Conservation (phyloP, 2,329 filamentous ascomycete genomes). For the Penicillium verrucosum region DNA sequence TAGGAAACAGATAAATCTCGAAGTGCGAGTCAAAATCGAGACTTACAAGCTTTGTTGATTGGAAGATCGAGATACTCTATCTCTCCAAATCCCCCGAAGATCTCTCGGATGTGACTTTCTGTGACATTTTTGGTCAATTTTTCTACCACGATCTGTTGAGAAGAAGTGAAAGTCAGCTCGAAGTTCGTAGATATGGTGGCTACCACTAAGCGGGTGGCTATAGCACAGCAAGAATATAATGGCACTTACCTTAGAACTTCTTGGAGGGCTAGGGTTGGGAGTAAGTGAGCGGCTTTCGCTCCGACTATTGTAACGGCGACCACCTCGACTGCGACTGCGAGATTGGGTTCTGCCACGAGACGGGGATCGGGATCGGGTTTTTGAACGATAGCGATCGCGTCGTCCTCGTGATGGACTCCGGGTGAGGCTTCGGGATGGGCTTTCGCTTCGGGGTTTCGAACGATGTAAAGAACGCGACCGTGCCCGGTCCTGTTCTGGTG, state of each 20-base stretch:
- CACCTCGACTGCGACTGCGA: constrained; percentile 41
- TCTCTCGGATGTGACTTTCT: constrained; percentile 81
- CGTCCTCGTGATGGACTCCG: constrained; percentile 28
- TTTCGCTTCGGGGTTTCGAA: constrained; percentile 36
- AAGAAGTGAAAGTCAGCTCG: not conserved
- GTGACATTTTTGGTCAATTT: constrained; percentile 94
- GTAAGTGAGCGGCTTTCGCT: constrained; percentile 31
- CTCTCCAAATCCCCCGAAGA: constrained; percentile 82
- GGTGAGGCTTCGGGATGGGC: constrained; percentile 23
- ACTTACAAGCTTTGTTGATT: constrained; percentile 77
- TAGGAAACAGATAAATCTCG: not conserved
- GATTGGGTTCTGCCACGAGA: constrained; percentile 30
- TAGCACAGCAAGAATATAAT: not conserved
- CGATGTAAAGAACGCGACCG: constrained; percentile 30
- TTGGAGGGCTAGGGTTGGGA: constrained; percentile 22
- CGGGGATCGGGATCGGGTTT: constrained; percentile 28
- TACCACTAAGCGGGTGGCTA: not conserved
- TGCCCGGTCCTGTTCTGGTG: constrained; percentile 21
- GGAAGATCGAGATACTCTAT: constrained; percentile 88
- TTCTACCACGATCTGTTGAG: constrained; percentile 77
- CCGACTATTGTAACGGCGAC: constrained; percentile 37
- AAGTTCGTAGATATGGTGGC: not conserved
- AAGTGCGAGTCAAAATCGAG: too few species aligned
- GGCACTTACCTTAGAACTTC: constrained; percentile 38
- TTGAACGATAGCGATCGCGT: constrained; percentile 28